Evolutionary conservation across 257 asterid species (phyloP), one percentile per base, ranked within the genome.

Genomic region (Echium plantagineum): DNA sequence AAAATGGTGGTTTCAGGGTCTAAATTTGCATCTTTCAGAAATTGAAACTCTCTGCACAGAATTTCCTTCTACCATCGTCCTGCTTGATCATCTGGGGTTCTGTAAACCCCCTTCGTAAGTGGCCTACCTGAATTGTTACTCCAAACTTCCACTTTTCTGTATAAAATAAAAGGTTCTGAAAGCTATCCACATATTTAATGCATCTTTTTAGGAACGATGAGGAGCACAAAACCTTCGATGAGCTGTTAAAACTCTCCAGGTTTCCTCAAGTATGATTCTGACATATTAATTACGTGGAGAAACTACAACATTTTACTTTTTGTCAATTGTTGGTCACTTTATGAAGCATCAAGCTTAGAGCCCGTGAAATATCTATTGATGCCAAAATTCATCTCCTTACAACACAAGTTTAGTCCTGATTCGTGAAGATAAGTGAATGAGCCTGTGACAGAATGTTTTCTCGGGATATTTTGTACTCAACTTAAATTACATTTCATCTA

Each of bases 71-170:
- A 85, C 96, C 12, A 66, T 77, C 56, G 96, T 85, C 67, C 67
- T 85, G 55, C 80, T 88, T 2, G 95, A 88, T 78, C 95, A 88
- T 77, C 28, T 88, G 22, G 90, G 84, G 53, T 88, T 89, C 76
- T 85, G 95, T 58, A 89, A 82, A 74, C 90, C 95, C 64, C 95
- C 97, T 61, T 75, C 2, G 97, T 89, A 77, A 83, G 96, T 65
- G 63, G 24, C 59, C 67, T 8, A 12, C 49, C 16, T 60, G 24
- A 47, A 46, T 28, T 47, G 19, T 58, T 21, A 56, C 19, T 56
- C 60, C 57, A 6, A 22, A 35, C 12, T 35, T 35, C 46, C 46
- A 35, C 9, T 35, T 6, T 2, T n/a, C 24, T 1, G 31, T 2
- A 32, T 22, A 3, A 21, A 9, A 9, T 42, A 42, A 42, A 13